Evolutionary conservation across 1,284 basidiomycete genomes (phyloP).

Genomic region (Moniliophthora roreri): DNA sequence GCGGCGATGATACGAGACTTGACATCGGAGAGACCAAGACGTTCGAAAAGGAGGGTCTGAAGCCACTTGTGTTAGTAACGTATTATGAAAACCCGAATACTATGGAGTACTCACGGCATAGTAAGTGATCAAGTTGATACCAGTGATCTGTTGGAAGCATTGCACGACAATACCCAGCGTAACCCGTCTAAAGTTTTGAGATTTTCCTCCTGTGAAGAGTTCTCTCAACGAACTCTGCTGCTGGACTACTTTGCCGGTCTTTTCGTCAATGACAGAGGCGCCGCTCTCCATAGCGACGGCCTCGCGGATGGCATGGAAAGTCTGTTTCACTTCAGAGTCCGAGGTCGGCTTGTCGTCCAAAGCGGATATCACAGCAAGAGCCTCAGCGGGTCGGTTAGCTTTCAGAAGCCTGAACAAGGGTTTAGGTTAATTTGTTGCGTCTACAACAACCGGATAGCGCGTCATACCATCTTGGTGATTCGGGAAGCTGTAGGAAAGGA

Average conservation of each 20-base stretch:
- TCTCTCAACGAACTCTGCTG: slow-evolving; percentile 42
- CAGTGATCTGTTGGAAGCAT: slow-evolving; percentile 70
- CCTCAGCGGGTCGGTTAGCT: slow-evolving; percentile 59
- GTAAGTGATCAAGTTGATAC: slow-evolving; percentile 37
- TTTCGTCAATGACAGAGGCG: slow-evolving; percentile 11
- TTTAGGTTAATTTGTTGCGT: background rate
- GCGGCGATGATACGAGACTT: slow-evolving; percentile 68
- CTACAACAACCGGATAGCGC: background rate
- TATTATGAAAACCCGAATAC: background rate
- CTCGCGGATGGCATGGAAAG: slow-evolving; percentile 55
- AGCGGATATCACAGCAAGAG: slow-evolving; percentile 62
- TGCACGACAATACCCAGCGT: slow-evolving; percentile 60
- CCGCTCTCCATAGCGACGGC: slow-evolving; percentile 42
- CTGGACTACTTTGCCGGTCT: background rate
- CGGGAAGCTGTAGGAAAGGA: slow-evolving; percentile 48
- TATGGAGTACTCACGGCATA: slow-evolving; percentile 4
- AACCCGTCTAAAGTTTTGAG: slow-evolving; percentile 65
- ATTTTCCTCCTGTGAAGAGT: slow-evolving; percentile 56
- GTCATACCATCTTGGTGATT: slow-evolving; percentile 61
- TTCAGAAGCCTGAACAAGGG: slow-evolving; percentile 48
- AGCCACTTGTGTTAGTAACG: background rate
- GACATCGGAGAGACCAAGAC: slow-evolving; percentile 57
- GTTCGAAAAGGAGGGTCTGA: slow-evolving; percentile 58
- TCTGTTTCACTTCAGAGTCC: slow-evolving; percentile 51
- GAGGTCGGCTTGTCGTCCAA: slow-evolving; percentile 55